Conservation (phyloP, 225 moss, liverwort and hornwort genomes). For the Thuidium tamariscinum region DNA sequence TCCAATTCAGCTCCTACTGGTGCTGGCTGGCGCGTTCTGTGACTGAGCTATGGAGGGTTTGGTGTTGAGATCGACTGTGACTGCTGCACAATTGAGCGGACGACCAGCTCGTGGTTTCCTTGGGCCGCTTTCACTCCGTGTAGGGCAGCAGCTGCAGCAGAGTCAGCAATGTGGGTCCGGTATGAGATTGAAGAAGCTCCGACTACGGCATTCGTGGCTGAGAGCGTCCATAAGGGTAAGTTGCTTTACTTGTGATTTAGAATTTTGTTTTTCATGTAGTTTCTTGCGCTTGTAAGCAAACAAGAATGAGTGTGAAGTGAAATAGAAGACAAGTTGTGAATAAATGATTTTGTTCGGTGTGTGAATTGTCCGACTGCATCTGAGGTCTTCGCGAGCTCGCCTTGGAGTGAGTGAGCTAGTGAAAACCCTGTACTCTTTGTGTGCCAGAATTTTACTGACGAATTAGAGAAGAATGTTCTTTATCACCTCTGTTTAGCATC, state of each 20-base stretch:
- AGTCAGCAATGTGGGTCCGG: not conserved
- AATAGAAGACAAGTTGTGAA: not conserved
- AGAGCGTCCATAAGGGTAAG: slow-evolving; percentile 22
- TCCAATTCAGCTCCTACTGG: not conserved
- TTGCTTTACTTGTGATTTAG: not conserved
- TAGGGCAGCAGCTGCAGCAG: not conserved
- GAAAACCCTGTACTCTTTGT: not conserved
- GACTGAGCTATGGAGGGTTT: slow-evolving; percentile 15
- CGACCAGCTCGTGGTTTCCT: not conserved
- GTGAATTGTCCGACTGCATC: not conserved
- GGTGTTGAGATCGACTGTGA: not conserved
- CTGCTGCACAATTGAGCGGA: not conserved
- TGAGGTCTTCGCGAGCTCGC: not conserved
- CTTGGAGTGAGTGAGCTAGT: not conserved
- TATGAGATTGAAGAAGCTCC: not conserved
- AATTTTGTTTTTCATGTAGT: not conserved
- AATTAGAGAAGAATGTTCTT: not conserved
- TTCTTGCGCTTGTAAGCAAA: not conserved
- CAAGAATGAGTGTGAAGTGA: not conserved
- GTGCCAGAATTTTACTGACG: not conserved
- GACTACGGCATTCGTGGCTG: not conserved
- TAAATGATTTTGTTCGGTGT: not conserved
- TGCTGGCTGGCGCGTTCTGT: not conserved
- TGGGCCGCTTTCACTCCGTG: not conserved
- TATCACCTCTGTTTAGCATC: not conserved